Conservation (phyloP, 2,329 filamentous ascomycete genomes). For the Exophiala lecanii-corni region DNA sequence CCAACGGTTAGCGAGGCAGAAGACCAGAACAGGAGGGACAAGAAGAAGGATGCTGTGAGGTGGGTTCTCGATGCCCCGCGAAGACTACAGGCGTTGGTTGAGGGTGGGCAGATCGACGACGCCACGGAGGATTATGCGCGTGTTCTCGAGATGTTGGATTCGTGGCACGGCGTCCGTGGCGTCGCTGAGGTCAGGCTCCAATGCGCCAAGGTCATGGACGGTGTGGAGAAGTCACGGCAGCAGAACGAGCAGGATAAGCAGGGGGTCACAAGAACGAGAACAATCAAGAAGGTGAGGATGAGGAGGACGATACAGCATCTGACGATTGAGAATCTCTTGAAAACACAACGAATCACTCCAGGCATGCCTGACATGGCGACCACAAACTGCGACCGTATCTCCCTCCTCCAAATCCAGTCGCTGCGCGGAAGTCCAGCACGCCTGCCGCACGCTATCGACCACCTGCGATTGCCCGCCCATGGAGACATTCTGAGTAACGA, state of each 20-base stretch:
- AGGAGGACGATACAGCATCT: too few species aligned
- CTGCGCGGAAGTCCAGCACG: too few species aligned
- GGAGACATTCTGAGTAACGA: too few species aligned
- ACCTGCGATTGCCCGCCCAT: too few species aligned
- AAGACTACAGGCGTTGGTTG: constrained; percentile 35
- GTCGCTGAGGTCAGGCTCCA: constrained; percentile 37
- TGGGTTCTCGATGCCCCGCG: constrained; percentile 42
- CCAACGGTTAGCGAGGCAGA: constrained; percentile 38
- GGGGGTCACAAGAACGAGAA: too few species aligned
- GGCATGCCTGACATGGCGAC: too few species aligned
- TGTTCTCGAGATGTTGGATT: constrained; percentile 35
- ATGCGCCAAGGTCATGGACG: constrained; percentile 38
- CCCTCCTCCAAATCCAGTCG: too few species aligned
- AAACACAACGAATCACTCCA: too few species aligned
- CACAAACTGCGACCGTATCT: too few species aligned
- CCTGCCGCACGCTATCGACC: too few species aligned
- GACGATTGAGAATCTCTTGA: too few species aligned
- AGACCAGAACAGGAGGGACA: constrained; percentile 28
- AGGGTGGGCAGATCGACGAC: constrained; percentile 37
- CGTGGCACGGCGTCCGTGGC: constrained; percentile 42
- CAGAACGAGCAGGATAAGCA: background rate
- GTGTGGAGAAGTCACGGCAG: background rate
- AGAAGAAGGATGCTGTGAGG: constrained; percentile 39
- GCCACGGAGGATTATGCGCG: constrained; percentile 40
- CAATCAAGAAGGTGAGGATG: constrained; percentile 15